Evolutionary conservation across 495 filamentous ascomycete species (phyloP), one percentile per base, ranked within the genome.

Genomic region (Podospora didyma): DNA sequence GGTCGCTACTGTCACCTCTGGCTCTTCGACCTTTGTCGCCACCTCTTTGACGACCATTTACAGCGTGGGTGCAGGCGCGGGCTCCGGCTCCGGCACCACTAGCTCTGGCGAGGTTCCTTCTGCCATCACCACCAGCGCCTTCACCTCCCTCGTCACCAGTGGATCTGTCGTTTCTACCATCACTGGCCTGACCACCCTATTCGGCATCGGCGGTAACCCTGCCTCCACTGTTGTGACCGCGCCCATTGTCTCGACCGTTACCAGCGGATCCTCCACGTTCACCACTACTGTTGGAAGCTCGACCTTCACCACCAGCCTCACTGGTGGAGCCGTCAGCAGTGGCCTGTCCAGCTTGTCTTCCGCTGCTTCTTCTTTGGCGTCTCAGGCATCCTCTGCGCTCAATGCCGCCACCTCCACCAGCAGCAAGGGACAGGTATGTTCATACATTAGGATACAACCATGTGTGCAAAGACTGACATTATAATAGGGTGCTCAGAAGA

Each of bases 111-210:
- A 44, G 22, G 65, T 61, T 7, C 54, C 61, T 57, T 61, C 66
- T 14, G 49, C 67, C 20, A 55, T 69, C 50, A 70, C 70, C 37
- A 64, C 70, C 37, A 62, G 65, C 52, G 66, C 56, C 35, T 75
- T 65, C 37, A 75, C 74, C 11, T 55, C 64, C 39, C 61, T 54
- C 46, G 55, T 62, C 49, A 64, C 60, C 56, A 63, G 63, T 56
- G 61, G 53, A 54, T 20, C 26, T 2, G 42, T n/a, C 46, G 49
- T 50, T 19, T 21, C 19, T 23, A 68, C 65, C 26, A 41, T 58
- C 37, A 71, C 69, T n/a, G 68, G 64, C 24, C 31, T 39, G 12
- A 62, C 61, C 44, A 57, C 49, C 51, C 19, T 68, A 49, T 55
- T 26, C 17, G 59, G 61, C 37, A 19, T 64, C 46, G 37, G 46